Conservation (phyloP, 2,329 filamentous ascomycete genomes). For the Penicillium occitanis region DNA sequence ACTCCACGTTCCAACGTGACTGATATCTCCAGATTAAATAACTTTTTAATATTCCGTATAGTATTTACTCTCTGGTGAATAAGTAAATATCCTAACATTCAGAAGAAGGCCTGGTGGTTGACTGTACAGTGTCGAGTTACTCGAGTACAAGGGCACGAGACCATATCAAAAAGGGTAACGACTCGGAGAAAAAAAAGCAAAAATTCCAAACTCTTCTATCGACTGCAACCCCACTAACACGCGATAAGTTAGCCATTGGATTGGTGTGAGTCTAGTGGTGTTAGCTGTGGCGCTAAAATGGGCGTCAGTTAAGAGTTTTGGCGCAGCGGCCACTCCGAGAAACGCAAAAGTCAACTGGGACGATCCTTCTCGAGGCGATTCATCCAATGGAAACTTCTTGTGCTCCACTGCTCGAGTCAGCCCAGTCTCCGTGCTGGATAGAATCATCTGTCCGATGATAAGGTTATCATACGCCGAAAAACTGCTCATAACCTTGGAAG, state of each 20-base stretch:
- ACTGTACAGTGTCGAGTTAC: neutral
- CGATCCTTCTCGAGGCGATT: neutral
- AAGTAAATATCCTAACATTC: neutral
- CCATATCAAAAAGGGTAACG: neutral
- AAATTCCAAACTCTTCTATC: neutral
- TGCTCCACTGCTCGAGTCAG: conserved; percentile 1
- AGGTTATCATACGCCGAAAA: neutral
- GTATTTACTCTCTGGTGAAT: too few species aligned
- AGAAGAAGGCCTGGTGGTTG: neutral
- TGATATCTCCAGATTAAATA: neutral
- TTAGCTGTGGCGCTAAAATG: neutral
- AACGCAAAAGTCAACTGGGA: neutral
- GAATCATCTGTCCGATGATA: neutral
- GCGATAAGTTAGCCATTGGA: conserved; percentile 2
- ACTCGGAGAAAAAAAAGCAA: neutral
- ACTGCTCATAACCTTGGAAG: neutral
- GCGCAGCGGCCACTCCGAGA: conserved; percentile 5
- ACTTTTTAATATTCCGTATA: neutral
- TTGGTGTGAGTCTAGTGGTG: neutral
- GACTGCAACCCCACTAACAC: conserved; percentile 13
- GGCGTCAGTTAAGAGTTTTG: conserved; percentile 6
- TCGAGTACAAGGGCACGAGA: neutral
- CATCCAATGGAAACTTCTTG: neutral
- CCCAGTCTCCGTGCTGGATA: neutral
- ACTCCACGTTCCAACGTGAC: neutral